Evolutionary conservation across 495 filamentous ascomycete genomes (phyloP), one percentile per base, ranked within the genome.

Genomic region (Penicillium nucicola): DNA sequence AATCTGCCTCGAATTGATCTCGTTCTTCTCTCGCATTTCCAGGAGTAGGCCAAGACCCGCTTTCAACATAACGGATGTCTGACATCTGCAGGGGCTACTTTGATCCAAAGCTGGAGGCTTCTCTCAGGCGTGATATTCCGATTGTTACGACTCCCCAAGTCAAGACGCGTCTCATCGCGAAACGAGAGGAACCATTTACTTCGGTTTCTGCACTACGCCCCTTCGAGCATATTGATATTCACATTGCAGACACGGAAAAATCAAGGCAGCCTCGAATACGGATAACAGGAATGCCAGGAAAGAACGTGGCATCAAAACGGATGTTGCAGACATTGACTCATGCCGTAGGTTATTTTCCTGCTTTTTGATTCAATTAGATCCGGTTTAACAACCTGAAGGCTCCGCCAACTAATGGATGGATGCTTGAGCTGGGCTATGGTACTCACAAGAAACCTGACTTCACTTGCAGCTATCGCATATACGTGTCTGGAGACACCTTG

Each of bases 341-440:
- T 15, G 84, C 83, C 0, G 84, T 87, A 41, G 9, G 70, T 72
- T 7, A 22, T 8, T 1, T 28, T 20, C 19, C 1, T 10, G n/a
- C n/a, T n/a, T n/a, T n/a, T n/a, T n/a, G 22, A 31, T 37, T n/a
- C 11, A 15, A n/a, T 11, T 7, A 31, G 37, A 25, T 12, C 19
- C 22, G 4, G 33, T 5, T 17, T 35, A 34, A 41, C 19, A 19
- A 22, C 19, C 8, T 13, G 25, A 46, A 77, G 75, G 67, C 79
- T n/a, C 86, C 86, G 5, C 85, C 85, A 1, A 85, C 82, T 4
- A 88, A 88, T 55, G 86, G 85, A 31, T 89, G 84, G 84, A 77
- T 89, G 62, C 44, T 89, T 5, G 84, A 88, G 56, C 67, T 88
- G 17, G 85, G 84, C 5, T 72, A 77, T 47, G 45, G 48, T 18